Evolutionary conservation across 2,329 filamentous ascomycete species (phyloP), one percentile per base, ranked within the genome.

Genomic region (Pseudogymnoascus sp.): DNA sequence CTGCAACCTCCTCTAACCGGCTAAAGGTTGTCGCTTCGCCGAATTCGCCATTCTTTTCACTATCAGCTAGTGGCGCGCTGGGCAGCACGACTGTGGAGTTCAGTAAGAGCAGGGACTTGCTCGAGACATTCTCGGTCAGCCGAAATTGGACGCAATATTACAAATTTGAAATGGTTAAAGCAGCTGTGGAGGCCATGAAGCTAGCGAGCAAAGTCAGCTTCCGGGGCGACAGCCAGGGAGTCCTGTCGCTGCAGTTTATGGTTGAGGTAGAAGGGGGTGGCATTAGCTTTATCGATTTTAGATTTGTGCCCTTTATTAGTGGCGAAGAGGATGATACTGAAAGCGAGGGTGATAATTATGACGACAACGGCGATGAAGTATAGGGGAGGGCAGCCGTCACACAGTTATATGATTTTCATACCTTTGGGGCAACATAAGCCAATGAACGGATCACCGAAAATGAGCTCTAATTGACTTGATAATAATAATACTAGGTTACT

Each of bases 211-310:
- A 97, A 75, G 92, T 97, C 63, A 96, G 92, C 72, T 82, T 99
- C 64, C 82, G 94, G 13, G 88, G 91, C 0, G 94, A 99, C 74
- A 81, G 83, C 1, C 90, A 96, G 72, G 93, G 94, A 0, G 93
- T 99, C 31, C 75, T 99, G 66, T 97, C 90, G 74, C 77, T 97
- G 72, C 94, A 99, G 72, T 97, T 97, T 70, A 94, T 99, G 88
- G 87, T 99, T 13, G 91, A 97, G 72, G 80, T 92, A 42, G 90
- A 94, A 65, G 82, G 83, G 5, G 82, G 83, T 4, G 79, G 80
- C 25, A 79, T 86, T 39, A 89, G 86, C 68, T 95, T 93, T 75
- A 80, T 94, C 25, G 89, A 94, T 73, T 95, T 93, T 73, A 81
- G 88, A 18, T 90, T 94, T 71, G 87, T 95, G 62, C 90, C 90